Evolutionary conservation across 164 flowering plant species (phyloP).

Genomic region (Warburgia ugandensis): DNA sequence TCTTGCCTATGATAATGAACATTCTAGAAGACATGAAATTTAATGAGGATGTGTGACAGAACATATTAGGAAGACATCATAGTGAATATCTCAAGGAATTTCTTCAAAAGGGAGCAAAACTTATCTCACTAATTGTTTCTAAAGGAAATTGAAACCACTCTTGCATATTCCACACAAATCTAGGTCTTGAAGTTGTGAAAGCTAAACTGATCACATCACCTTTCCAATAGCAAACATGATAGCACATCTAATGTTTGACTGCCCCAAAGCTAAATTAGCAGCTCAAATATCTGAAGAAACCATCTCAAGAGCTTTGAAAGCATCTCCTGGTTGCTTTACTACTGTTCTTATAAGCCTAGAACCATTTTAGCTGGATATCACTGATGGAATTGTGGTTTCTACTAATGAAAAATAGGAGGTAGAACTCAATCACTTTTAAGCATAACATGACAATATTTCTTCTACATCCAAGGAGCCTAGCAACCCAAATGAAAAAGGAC

Average conservation of each 20-base stretch:
- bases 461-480: constrained; percentile 7
- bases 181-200: too few species aligned
- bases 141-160: constrained; percentile 17
- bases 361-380: constrained; percentile 16
- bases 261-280: constrained; percentile 24
- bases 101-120: constrained; percentile 19
- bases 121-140: constrained; percentile 30
- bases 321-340: constrained; percentile 26
- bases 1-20: constrained; percentile 5
- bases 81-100: constrained; percentile 21
- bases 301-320: constrained; percentile 20
- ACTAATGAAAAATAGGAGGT: constrained; percentile 2
- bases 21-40: constrained; percentile 13
- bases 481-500: constrained; percentile 6
- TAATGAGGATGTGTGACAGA: constrained; percentile 26
- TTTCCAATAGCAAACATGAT: constrained; percentile 26
- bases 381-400: neutral
- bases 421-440: constrained; percentile 5
- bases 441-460: constrained; percentile 3
- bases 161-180: neutral
- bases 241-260: constrained; percentile 29
- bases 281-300: constrained; percentile 29
- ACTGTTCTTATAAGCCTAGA: constrained; percentile 25
- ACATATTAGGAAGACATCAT: constrained; percentile 19
- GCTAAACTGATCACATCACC: neutral